Conservation (phyloP, 495 filamentous ascomycete species). For the Hypoxylon subgilvum region DNA sequence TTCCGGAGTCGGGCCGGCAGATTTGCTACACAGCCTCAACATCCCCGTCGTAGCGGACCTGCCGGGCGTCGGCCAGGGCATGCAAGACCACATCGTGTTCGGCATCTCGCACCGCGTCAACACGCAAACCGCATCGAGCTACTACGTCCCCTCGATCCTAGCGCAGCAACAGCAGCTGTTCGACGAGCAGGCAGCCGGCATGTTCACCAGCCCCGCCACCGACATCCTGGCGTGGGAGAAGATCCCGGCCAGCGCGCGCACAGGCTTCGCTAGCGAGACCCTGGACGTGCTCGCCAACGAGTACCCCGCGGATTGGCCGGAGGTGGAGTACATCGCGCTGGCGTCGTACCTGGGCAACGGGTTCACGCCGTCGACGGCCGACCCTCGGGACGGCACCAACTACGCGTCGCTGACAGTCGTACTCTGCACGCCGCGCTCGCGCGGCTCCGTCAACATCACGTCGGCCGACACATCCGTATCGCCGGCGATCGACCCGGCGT, state of each 20-base stretch:
- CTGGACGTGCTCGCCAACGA: slow-evolving; percentile 37
- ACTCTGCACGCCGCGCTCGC: slow-evolving; percentile 56
- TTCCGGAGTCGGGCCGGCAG: slow-evolving; percentile 57
- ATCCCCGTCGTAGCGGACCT: slow-evolving; percentile 52
- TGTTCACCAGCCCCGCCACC: slow-evolving; percentile 44
- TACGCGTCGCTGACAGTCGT: slow-evolving; percentile 53
- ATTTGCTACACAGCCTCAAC: slow-evolving; percentile 42
- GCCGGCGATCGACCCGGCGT: slow-evolving; percentile 63
- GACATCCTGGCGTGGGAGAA: slow-evolving; percentile 60
- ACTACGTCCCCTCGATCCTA: slow-evolving; percentile 46
- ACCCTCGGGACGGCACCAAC: slow-evolving; percentile 49
- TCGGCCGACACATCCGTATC: slow-evolving; percentile 48
- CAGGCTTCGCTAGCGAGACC: slow-evolving; percentile 28
- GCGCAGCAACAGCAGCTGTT: slow-evolving; percentile 53
- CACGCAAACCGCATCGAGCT: slow-evolving; percentile 48
- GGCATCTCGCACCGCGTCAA: slow-evolving; percentile 48
- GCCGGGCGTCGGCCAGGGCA: slow-evolving; percentile 56
- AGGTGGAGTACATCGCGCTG: slow-evolving; percentile 54
- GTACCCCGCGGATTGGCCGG: slow-evolving; percentile 61
- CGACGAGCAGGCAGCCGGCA: slow-evolving; percentile 40
- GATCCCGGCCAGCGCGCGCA: slow-evolving; percentile 21
- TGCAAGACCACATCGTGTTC: slow-evolving; percentile 54
- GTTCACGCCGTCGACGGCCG: neutral
- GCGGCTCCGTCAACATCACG: slow-evolving; percentile 62
- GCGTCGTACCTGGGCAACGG: too few species aligned